A percentile compares a stretch with the other conserved stretches of the same genome.
Evolutionary conservation across 495 filamentous ascomycete species (phyloP).

Genomic region (Tuber aestivum): DNA sequence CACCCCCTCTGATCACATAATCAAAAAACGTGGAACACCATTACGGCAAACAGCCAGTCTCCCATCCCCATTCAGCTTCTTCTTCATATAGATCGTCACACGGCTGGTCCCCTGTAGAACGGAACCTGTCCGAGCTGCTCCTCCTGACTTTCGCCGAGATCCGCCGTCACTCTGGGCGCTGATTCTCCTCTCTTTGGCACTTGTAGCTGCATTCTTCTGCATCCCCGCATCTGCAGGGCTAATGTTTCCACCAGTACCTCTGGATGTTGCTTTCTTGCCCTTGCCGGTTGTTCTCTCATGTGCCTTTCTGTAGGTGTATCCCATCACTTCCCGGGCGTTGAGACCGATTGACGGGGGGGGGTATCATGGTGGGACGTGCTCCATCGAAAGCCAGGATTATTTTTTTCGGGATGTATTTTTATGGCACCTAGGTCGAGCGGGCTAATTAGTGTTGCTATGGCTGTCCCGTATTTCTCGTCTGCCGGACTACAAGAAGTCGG

Average conservation of each 20-base stretch:
- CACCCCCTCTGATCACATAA: no score
- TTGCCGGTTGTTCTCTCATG: slow-evolving; percentile 18
- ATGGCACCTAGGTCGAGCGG: slow-evolving; percentile 25
- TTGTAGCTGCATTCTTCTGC: no score
- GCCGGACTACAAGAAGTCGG: background rate
- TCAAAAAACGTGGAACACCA: no score
- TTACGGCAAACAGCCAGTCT: no score
- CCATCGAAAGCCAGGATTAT: slow-evolving; percentile 26
- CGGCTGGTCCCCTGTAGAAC: no score
- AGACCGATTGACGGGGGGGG: slow-evolving; percentile 9
- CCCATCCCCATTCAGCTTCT: no score
- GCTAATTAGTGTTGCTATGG: slow-evolving; percentile 28
- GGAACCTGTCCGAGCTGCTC: no score
- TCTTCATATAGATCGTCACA: no score
- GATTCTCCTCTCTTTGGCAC: no score
- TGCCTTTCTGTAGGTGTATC: slow-evolving; percentile 21
- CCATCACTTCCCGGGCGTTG: slow-evolving; percentile 19
- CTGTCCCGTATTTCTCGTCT: slow-evolving; percentile 4
- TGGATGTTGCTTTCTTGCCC: slow-evolving; percentile 5
- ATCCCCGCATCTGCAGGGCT: background rate
- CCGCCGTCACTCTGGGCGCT: no score
- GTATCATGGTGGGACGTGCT: slow-evolving; percentile 21
- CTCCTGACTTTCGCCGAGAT: no score
- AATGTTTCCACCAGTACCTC: slow-evolving; percentile 9
- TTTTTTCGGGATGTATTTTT: slow-evolving; percentile 9